phyloP scores from a whole-genome alignment of 345 rosid genomes.

The Heritiera fomes region DNA sequence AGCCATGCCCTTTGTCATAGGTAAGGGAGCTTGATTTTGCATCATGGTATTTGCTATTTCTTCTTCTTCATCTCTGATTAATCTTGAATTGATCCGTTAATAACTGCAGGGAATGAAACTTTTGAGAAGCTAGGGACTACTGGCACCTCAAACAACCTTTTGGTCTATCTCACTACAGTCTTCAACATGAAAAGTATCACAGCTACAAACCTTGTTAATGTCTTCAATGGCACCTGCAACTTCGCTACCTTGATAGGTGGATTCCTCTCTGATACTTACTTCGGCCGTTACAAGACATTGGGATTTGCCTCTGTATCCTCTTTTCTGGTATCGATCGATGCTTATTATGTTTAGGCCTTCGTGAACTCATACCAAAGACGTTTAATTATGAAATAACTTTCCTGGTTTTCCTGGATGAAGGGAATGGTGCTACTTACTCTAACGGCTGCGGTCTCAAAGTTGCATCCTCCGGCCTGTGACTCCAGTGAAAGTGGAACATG shows the following conservation, averaged over 20 bases:
- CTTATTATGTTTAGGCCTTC: background rate
- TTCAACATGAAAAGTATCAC: constrained; percentile 69
- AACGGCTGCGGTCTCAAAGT: constrained; percentile 36
- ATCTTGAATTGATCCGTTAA: no score
- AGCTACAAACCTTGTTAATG: constrained; percentile 49
- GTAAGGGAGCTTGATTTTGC: no score
- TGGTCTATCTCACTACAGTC: constrained; percentile 53
- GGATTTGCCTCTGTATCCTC: constrained; percentile 57
- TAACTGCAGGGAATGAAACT: constrained; percentile 56
- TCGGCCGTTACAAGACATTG: constrained; percentile 63
- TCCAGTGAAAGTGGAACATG: constrained; percentile 11
- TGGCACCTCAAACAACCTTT: constrained; percentile 51
- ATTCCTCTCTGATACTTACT: constrained; percentile 44
- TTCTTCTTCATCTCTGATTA: no score
- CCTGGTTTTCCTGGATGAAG: constrained; percentile 16
- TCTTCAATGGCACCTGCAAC: constrained; percentile 59
- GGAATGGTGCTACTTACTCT: constrained; percentile 43
- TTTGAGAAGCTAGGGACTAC: constrained; percentile 64
- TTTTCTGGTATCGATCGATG: constrained; percentile 42
- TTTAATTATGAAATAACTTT: background rate
- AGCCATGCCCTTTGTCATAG: no score
- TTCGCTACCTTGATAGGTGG: constrained; percentile 42
- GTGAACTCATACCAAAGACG: background rate
- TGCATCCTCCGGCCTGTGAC: constrained; percentile 40
- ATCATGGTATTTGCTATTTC: no score